Evolutionary conservation across 1,139 yeast species (phyloP).

Genomic region (Debaryomyces nepalensis): DNA sequence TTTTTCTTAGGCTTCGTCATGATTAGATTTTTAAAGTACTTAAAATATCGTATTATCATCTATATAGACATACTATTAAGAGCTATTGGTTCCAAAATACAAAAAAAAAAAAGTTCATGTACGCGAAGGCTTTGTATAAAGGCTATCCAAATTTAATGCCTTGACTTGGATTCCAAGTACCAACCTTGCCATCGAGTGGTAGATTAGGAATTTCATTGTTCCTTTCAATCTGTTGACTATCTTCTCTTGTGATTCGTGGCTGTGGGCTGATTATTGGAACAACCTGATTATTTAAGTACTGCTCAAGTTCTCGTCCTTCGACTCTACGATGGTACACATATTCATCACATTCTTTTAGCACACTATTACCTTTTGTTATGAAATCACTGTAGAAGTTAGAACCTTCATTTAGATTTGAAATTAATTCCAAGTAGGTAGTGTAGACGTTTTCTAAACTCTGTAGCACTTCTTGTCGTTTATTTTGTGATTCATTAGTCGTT

Average conservation of each 20-base stretch:
- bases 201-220: constrained; percentile 2
- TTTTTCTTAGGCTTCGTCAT: constrained; percentile 38
- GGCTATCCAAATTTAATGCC: constrained; percentile 35
- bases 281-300: constrained; percentile 8
- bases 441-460: constrained; percentile 60
- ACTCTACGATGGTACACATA: constrained; percentile 57
- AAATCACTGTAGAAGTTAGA: constrained; percentile 70
- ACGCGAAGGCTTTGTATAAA: constrained; percentile 3
- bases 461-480: constrained; percentile 52
- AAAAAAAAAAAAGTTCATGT: constrained; percentile 6
- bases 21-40: constrained; percentile 28
- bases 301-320: constrained; percentile 58
- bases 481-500: constrained; percentile 29
- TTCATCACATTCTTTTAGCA: constrained; percentile 56
- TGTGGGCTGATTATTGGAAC: background rate
- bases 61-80: constrained; percentile 1
- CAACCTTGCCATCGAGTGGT: constrained; percentile 19
- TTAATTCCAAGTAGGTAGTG: constrained; percentile 58
- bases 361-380: constrained; percentile 50
- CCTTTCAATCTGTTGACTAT: background rate
- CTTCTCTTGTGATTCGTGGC: background rate
- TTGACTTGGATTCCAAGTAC: constrained; percentile 38
- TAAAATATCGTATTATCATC: constrained; percentile 22
- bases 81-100: constrained; percentile 2
- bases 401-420: constrained; percentile 70